phyloP scores from a whole-genome alignment of 805 yeast species.

The Yamadazyma sp. region DNA sequence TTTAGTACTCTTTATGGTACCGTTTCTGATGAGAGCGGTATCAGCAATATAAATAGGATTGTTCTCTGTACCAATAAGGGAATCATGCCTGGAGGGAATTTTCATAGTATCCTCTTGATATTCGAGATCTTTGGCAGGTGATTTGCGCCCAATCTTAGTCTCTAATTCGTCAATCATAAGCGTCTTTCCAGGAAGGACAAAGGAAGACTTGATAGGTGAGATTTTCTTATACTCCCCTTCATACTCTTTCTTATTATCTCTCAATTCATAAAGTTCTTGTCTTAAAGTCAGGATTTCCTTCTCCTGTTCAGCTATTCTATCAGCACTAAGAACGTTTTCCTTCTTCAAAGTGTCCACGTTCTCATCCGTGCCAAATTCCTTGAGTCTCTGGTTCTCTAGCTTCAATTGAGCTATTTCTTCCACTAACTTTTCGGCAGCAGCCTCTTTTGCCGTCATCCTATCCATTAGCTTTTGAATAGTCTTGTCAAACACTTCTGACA shows the following conservation, averaged over 20 bases:
- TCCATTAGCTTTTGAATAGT: slow-evolving; percentile 35
- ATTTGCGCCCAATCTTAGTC: slow-evolving; percentile 11
- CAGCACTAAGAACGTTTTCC: slow-evolving; percentile 22
- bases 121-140: neutral
- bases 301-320: slow-evolving; percentile 25
- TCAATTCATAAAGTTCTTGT: slow-evolving; percentile 22
- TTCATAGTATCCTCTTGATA: too few relatives aligned
- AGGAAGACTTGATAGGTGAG: slow-evolving; percentile 17
- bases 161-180: slow-evolving; percentile 19
- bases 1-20: neutral
- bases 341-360: slow-evolving; percentile 23
- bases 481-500: slow-evolving; percentile 29
- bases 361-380: slow-evolving; percentile 24
- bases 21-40: neutral
- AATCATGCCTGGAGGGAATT: slow-evolving; percentile 1
- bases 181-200: slow-evolving; percentile 10
- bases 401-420: slow-evolving; percentile 15
- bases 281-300: slow-evolving; percentile 26
- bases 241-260: slow-evolving; percentile 13
- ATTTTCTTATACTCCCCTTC: slow-evolving; percentile 13
- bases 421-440: slow-evolving; percentile 27
- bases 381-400: slow-evolving; percentile 22
- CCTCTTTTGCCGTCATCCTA: slow-evolving; percentile 33
- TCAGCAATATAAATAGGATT: slow-evolving; percentile 8
- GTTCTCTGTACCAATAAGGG: slow-evolving; percentile 2